Evolutionary conservation across 176 grass and related monocot species (phyloP), one percentile per base, ranked within the genome.

Genomic region (Dendrocalamus sinicus): DNA sequence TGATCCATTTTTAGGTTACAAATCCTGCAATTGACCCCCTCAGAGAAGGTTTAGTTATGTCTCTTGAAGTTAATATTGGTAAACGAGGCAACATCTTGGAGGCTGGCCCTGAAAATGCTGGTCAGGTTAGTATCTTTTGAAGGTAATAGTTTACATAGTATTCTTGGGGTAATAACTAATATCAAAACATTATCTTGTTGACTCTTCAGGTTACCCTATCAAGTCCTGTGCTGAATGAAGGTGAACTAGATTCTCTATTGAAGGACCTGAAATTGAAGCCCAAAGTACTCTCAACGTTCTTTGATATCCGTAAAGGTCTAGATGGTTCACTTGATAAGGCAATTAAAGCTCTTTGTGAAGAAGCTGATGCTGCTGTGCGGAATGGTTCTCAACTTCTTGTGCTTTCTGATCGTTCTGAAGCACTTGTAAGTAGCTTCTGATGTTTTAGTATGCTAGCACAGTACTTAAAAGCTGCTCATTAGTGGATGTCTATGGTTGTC

Each of bases 1-100:
- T 87, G 15, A 68, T 80, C 16, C 7, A 84, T 73, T 90, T 89
- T 39, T 68, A 99, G 97, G 97, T 99, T 70, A 99, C 97, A 54
- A 99, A 99, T 86, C 97, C 97, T 93, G 93, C 97, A 46, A 99
- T 99, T 67, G 97, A 99, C 79, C 97, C 97, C 37, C 92, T 99
- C 28, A 92, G 97, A 89, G 97, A 99, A 94, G 97, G 97, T 82
- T 92, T 99, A 88, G 96, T 99, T 85, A 99, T 99, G 96, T 96
- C 96, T 84, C 94, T 99, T 85, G 96, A 99, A 79, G 94, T 99
- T 69, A 99, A 96, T 90, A 96, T 99, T 67, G 96, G 96, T 71
- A 99, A 96, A 85, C 91, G 96, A 64, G 46, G 92, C 71, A 99
- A 99, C 72, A 95, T 99, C 83, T 91, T 99, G 89, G 94, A 96